Percentiles rank a stretch among this genome's conserved stretches.
Conservation (phyloP, 306 rosid genomes). For the Vigna unguiculata region DNA sequence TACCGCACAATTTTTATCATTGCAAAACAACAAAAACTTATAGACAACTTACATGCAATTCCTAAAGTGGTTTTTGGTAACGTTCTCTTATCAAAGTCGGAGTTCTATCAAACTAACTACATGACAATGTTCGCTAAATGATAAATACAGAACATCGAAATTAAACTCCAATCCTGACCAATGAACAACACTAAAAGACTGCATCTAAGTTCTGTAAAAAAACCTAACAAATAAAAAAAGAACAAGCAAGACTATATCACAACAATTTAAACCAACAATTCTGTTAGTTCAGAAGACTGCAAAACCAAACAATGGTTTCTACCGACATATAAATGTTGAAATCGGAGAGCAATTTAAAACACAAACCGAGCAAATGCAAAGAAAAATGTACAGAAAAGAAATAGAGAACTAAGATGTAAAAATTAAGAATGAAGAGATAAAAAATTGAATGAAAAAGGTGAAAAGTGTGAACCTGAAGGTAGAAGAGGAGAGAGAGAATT, state of each 20-base stretch:
- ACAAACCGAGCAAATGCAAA: slow-evolving; percentile 1
- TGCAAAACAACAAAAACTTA: too few species aligned
- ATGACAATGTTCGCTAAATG: background rate
- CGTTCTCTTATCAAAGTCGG: background rate
- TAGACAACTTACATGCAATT: background rate
- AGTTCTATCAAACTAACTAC: background rate
- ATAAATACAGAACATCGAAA: background rate
- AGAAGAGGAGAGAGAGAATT: slow-evolving; percentile 20
- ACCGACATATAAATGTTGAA: background rate
- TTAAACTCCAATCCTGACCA: background rate
- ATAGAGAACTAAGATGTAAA: background rate
- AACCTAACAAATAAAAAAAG: background rate
- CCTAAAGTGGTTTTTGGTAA: background rate
- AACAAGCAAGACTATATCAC: background rate
- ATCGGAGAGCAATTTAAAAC: slow-evolving; percentile 10
- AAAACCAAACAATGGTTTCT: background rate
- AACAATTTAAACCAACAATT: background rate
- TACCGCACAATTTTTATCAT: too few species aligned
- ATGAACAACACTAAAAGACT: background rate
- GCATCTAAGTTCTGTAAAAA: background rate
- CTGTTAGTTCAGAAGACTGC: background rate
- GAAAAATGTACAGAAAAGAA: background rate
- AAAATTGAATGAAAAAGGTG: background rate
- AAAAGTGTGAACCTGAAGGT: slow-evolving; percentile 41
- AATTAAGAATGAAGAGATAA: background rate